Base-by-base conservation (phyloP, 257 asterid species). In the Anisodus acutangulus region DNA sequence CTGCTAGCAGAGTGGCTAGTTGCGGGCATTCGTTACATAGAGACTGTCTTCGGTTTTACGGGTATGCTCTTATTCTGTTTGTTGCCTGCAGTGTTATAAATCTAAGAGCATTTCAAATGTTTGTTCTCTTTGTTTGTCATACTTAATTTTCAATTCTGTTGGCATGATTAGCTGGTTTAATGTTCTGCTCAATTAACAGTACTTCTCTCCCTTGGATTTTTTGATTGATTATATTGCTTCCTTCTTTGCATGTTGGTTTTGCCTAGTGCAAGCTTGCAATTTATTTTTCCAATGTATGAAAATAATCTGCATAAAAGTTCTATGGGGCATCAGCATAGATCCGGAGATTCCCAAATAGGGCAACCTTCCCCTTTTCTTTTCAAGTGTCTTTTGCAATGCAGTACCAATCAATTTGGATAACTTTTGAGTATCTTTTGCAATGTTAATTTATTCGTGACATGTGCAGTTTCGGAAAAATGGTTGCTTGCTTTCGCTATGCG, bases 1-100 rank as follows among this genome's bases (percentile, higher is more conserved):
- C 98, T 84, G 99, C 98, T n/a, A 96, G 98, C 86, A 96, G 98
- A 91, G 99, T 92, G 79, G 98, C 98, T n/a, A 93, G 98, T 91
- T 96, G 99, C 39, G 99, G 99, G 81, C 99, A 96, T 88, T 96
- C 99, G 80, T 87, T 96, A 83, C 99, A 94, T 85, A 88, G 99
- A 88, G 99, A 96, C 85, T 96, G 99, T 88, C 97, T 94, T 88
- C 94, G 99, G 80, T 94, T 96, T 90, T 96, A 94, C 84, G 99
- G 99, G 99, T 96, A 93, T 79, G 85, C 78, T 85, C 49, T 80
- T 39, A 53, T 84, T 64, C 84, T 79, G 16, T 63, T 69, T 83
- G 58, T 88, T 26, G 39, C 79, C 81, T 47, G 70, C 35, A 13
- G n/a, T 47, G 78, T 55, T 16, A 63, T 70, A 19, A 39, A 16